These are phyloP conservation scores for Microcyclosporella mali DNA, from an alignment of 2,329 filamentous ascomycete genomes.

Conservation along the genomic window DNA sequence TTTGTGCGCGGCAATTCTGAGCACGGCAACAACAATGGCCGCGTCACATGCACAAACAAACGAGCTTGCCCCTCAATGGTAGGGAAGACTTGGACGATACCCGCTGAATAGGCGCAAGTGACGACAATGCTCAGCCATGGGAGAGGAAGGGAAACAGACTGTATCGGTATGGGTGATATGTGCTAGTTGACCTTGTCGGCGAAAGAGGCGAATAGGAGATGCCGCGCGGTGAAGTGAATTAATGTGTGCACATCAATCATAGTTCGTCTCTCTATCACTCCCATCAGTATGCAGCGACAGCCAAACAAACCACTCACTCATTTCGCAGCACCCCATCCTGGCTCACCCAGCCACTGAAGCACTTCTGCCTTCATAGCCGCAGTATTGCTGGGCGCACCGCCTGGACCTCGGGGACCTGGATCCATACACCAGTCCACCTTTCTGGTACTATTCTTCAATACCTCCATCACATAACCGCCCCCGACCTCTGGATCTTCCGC, in stretches of 20 bases:
- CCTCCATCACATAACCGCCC: slow-evolving; percentile 52
- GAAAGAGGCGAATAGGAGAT: too few relatives aligned
- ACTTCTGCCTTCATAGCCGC: slow-evolving; percentile 42
- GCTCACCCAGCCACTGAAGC: slow-evolving; percentile 42
- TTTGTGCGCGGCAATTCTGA: too few relatives aligned
- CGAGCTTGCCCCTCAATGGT: too few relatives aligned
- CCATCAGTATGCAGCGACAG: not conserved
- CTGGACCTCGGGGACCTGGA: slow-evolving; percentile 46
- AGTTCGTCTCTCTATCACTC: not conserved
- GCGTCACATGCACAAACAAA: too few relatives aligned
- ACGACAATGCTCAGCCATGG: too few relatives aligned
- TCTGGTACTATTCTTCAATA: slow-evolving; percentile 47
- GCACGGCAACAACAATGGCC: too few relatives aligned
- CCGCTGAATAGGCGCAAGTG: too few relatives aligned
- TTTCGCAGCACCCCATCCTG: slow-evolving; percentile 44
- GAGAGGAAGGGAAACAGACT: too few relatives aligned
- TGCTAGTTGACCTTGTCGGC: too few relatives aligned
- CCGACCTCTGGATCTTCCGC: slow-evolving; percentile 46
- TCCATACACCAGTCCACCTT: slow-evolving; percentile 48
- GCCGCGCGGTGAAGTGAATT: not conserved
- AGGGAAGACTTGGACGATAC: too few relatives aligned
- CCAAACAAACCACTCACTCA: slow-evolving; percentile 4
- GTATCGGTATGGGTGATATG: too few relatives aligned
- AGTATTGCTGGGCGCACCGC: slow-evolving; percentile 36
- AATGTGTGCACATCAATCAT: not conserved